Evolutionary conservation across 1,284 basidiomycete genomes (phyloP).

Genomic region (Earliella scabrosa): DNA sequence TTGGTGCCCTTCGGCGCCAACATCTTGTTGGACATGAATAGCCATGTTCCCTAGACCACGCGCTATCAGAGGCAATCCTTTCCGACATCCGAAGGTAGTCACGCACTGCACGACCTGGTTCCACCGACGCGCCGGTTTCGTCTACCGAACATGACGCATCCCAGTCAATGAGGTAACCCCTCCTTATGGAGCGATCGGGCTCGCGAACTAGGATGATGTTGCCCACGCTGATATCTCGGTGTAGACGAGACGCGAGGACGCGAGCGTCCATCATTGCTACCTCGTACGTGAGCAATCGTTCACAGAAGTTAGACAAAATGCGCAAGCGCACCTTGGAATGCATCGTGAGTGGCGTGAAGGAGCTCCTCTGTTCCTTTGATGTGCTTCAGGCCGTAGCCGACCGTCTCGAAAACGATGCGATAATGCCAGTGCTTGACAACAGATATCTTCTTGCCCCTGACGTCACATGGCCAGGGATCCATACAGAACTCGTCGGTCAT

Average conservation of each 20-base stretch:
- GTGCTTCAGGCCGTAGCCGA: slow-evolving; percentile 1
- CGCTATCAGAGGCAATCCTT: no score
- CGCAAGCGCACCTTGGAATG: slow-evolving; percentile 9
- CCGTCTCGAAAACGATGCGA: slow-evolving; percentile 4
- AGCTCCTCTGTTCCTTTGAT: slow-evolving; percentile 8
- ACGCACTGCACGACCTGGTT: not conserved
- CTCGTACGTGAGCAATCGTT: not conserved
- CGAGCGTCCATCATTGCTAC: not conserved
- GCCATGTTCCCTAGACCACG: slow-evolving; percentile 19
- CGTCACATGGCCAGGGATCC: not conserved
- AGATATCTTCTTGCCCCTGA: no score
- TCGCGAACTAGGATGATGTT: slow-evolving; percentile 15
- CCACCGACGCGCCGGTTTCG: not conserved
- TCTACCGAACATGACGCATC: not conserved
- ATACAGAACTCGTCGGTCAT: not conserved
- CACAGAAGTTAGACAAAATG: not conserved
- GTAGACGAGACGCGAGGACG: not conserved
- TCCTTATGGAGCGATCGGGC: not conserved
- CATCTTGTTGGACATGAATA: slow-evolving; percentile 5
- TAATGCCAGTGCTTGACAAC: not conserved
- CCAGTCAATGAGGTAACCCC: slow-evolving; percentile 15
- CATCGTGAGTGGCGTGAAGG: slow-evolving; percentile 7
- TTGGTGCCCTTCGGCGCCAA: not conserved
- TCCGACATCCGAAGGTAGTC: no score
- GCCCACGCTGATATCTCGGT: slow-evolving; percentile 10